Evolutionary conservation across 2,329 filamentous ascomycete species (phyloP), one percentile per base, ranked within the genome.

Genomic region (Sphaerostilbella broomeana): DNA sequence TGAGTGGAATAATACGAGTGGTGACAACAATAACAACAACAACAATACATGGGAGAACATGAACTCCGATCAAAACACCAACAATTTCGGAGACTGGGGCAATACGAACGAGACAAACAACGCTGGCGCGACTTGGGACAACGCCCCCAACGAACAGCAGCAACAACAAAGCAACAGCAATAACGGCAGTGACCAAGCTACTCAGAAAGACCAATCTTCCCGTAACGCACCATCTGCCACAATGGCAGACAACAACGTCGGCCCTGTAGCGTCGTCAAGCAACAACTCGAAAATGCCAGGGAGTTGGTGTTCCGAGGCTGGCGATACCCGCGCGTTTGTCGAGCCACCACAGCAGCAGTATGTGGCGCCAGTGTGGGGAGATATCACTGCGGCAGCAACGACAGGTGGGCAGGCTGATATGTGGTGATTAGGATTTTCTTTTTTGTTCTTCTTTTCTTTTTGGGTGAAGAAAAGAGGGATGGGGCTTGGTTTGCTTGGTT

Each of bases 321-420:
- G 37, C 13, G 32, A 29, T 3, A 45, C 45, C 5, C 44, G 50
- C 1, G 19, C 41, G 7, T 35, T 51, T 10, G 33, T 43, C 5
- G 24, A 25, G 9, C 38, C 38, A 3, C 6, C 15, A 5, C 26
- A 32, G 27, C 33, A 20, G 5, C 38, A 25, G 10, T n/a, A 31
- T 9, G 32, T 11, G 16, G n/a, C 20, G 4, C 41, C 47, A 3
- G n/a, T 43, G 0, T 64, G 60, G 61, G 55, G 42, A 12, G 61
- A 64, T 45, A 3, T 39, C 0, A 49, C 48, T 4, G 51, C 56
- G 42, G 61, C 61, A 15, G 58, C 46, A 6, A 54, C 54, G n/a
- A 61, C 61, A 0, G 31, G 48, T 1, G 60, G 60, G 1, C 13
- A 41, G n/a, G 46, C 49, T 3, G 43, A 51, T n/a, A 7, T 11